Evolutionary conservation across 2,329 filamentous ascomycete species (phyloP).

Genomic region (Hypoxylon sp.): DNA sequence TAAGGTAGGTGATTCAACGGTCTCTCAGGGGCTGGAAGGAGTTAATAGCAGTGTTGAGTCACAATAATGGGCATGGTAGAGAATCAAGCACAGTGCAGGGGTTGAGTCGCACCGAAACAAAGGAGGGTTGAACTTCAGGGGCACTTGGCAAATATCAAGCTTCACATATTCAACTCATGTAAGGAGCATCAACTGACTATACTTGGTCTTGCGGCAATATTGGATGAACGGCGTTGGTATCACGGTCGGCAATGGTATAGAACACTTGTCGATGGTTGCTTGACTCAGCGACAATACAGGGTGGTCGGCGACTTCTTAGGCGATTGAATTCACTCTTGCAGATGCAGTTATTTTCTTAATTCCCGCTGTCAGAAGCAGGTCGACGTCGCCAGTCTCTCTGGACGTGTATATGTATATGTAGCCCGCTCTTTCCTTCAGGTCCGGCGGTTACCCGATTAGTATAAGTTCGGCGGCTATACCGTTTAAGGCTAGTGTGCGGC

Average conservation of each 20-base stretch:
- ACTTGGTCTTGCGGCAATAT: neutral
- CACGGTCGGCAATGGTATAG: neutral
- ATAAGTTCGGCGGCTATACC: neutral
- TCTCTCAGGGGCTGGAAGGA: neutral
- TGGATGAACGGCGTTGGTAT: neutral
- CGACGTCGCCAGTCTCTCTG: neutral
- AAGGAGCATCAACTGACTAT: neutral
- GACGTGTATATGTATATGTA: neutral
- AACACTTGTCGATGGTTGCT: neutral
- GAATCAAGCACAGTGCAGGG: neutral
- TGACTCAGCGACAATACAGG: neutral
- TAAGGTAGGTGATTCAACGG: neutral
- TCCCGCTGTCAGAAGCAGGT: neutral
- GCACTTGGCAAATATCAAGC: neutral
- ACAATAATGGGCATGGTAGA: neutral
- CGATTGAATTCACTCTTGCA: neutral
- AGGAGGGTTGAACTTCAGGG: neutral
- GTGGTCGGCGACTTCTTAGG: neutral
- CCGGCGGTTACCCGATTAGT: neutral
- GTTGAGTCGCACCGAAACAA: neutral
- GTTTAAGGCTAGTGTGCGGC: neutral
- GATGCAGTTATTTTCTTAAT: neutral
- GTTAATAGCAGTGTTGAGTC: neutral
- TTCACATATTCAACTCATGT: neutral
- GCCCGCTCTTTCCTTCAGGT: neutral